A percentile compares a stretch with the other conserved stretches of the same genome.
phyloP scores from a whole-genome alignment of 768 basidiomycete genomes.

The Boletus subparvulus region DNA sequence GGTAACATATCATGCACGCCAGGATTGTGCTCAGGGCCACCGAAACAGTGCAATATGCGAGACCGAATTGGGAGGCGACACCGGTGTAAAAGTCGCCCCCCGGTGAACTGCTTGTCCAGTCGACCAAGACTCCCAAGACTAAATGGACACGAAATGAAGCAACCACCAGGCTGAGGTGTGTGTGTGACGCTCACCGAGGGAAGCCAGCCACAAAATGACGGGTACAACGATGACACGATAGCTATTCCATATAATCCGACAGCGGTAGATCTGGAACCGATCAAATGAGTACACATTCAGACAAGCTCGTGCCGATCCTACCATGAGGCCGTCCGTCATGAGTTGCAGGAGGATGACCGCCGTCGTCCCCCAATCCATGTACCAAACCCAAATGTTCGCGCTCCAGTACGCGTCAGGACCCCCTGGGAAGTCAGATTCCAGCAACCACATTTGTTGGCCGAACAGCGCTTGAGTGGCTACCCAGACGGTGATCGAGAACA shows the following conservation, averaged over 20 bases:
- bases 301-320: neutral
- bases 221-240: slow-evolving; percentile 13
- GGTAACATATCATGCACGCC: slow-evolving; percentile 25
- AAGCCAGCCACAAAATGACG: slow-evolving; percentile 21
- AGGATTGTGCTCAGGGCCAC: slow-evolving; percentile 18
- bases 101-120: slow-evolving; percentile 13
- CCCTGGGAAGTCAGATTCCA: slow-evolving; percentile 33
- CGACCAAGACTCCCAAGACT: slow-evolving; percentile 21
- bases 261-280: slow-evolving; percentile 39
- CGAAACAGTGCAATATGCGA: slow-evolving; percentile 19
- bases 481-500: slow-evolving; percentile 33
- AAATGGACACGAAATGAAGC: neutral
- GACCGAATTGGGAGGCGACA: slow-evolving; percentile 1
- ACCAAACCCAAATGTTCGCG: slow-evolving; percentile 26
- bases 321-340: slow-evolving; percentile 35
- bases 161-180: neutral
- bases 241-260: slow-evolving; percentile 35
- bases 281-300: neutral
- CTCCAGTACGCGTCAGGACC: slow-evolving; percentile 35
- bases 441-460: slow-evolving; percentile 38
- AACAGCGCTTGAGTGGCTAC: slow-evolving; percentile 22
- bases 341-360: slow-evolving; percentile 32
- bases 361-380: slow-evolving; percentile 26
- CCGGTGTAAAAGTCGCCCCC: slow-evolving; percentile 19
- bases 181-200: slow-evolving; percentile 16